phyloP scores from a whole-genome alignment of 805 yeast genomes.

The Kodamaea kaohsiungensis region DNA sequence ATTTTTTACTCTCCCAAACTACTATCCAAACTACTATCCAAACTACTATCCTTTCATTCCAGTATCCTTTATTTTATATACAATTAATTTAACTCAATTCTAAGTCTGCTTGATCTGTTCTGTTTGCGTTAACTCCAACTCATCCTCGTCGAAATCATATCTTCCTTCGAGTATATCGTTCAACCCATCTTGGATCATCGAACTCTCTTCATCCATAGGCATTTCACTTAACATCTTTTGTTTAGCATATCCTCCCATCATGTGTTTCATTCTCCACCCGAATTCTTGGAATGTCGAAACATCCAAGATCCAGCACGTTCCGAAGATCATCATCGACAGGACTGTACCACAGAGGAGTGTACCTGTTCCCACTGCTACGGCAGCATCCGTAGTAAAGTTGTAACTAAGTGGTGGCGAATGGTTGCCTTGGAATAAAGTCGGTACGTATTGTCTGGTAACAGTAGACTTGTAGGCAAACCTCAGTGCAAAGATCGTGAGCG shows the following conservation, averaged over 20 bases:
- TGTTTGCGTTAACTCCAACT: neutral
- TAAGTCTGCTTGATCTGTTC: neutral
- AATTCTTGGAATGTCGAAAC: constrained; percentile 70
- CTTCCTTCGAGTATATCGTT: constrained; percentile 51
- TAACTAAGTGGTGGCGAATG: constrained; percentile 79
- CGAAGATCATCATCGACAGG: constrained; percentile 69
- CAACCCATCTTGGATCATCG: constrained; percentile 55
- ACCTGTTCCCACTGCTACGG: constrained; percentile 81
- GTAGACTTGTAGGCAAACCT: constrained; percentile 77
- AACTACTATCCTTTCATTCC: neutral
- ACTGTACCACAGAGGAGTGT: constrained; percentile 72
- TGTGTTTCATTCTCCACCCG: constrained; percentile 62
- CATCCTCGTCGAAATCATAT: constrained; percentile 29
- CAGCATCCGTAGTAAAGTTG: constrained; percentile 78
- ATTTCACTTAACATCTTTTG: constrained; percentile 42
- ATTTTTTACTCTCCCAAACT: no score
- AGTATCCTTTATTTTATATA: neutral
- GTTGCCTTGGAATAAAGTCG: constrained; percentile 79
- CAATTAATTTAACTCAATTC: neutral
- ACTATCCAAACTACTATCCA: neutral
- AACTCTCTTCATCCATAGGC: constrained; percentile 62
- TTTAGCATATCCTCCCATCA: constrained; percentile 68
- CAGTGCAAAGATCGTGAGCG: constrained; percentile 68
- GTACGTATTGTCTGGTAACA: constrained; percentile 68
- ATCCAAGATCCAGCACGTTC: constrained; percentile 79